Percentiles rank a stretch among this genome's conserved stretches.
phyloP scores from a whole-genome alignment of 1,284 basidiomycete species.

The Polyporus tsugae region DNA sequence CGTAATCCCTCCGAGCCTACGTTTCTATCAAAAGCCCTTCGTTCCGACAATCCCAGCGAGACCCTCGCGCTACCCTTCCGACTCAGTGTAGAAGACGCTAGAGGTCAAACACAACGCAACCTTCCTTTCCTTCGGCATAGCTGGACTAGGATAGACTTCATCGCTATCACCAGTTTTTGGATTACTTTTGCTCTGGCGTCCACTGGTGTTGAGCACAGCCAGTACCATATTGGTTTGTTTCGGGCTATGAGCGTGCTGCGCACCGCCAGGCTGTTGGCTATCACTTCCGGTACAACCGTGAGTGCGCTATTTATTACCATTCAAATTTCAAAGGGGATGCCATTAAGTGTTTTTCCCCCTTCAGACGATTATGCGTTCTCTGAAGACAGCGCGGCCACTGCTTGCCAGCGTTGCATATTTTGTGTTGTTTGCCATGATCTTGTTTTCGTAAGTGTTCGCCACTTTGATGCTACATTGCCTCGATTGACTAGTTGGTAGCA shows the following conservation, averaged over 20 bases:
- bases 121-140: conserved; percentile 92
- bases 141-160: conserved; percentile 92
- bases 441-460: conserved; percentile 81
- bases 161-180: conserved; percentile 89
- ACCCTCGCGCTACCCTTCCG: conserved; percentile 70
- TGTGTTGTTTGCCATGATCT: conserved; percentile 87
- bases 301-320: conserved; percentile 38
- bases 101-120: conserved; percentile 64
- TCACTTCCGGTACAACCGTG: conserved; percentile 93
- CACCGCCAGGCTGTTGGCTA: conserved; percentile 83
- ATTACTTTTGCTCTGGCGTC: conserved; percentile 78
- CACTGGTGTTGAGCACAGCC: conserved; percentile 69
- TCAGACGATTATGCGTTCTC: conserved; percentile 93
- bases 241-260: conserved; percentile 91
- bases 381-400: conserved; percentile 91
- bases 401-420: conserved; percentile 92
- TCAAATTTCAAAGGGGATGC: neutral
- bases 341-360: neutral
- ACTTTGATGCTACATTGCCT: neutral
- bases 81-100: conserved; percentile 63
- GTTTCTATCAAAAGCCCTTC: conserved; percentile 56
- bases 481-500: conserved; percentile 50
- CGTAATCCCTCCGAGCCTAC: conserved; percentile 50
- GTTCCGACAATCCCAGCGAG: conserved; percentile 55
- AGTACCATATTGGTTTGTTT: conserved; percentile 86